Evolutionary conservation across 192 early-diverging fungal species (phyloP).

Genomic region (Podila epigama): DNA sequence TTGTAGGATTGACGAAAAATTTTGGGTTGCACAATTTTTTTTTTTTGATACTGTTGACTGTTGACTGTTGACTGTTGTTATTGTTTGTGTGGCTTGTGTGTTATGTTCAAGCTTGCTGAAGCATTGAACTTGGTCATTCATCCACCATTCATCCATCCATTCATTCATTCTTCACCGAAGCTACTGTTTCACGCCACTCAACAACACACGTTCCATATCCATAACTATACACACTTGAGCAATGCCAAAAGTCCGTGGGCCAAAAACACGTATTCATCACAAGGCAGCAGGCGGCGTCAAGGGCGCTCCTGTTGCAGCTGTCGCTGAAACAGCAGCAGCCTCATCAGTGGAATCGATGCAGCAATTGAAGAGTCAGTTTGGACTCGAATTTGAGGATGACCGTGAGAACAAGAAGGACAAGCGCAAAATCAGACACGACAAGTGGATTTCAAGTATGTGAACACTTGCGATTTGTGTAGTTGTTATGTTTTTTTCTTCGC

Average conservation of each 20-base stretch:
- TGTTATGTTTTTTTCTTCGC: no score
- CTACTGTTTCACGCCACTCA: no score
- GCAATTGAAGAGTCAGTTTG: conserved; percentile 34
- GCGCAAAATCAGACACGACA: conserved; percentile 61
- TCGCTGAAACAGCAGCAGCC: background rate
- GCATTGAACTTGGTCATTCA: no score
- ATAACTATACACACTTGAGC: background rate
- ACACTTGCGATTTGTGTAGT: background rate
- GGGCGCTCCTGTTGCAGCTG: conserved; percentile 1
- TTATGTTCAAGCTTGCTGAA: no score
- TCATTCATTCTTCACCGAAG: no score
- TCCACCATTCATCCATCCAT: no score
- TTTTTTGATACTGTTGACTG: no score
- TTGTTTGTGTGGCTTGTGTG: no score
- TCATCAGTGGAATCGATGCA: conserved; percentile 19
- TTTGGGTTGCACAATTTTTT: no score
- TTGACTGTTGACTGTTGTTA: no score
- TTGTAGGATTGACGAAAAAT: no score
- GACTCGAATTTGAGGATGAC: conserved; percentile 46
- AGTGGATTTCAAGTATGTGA: conserved; percentile 68
- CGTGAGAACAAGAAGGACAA: conserved; percentile 58
- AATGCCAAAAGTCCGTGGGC: conserved; percentile 47
- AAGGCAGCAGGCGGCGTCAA: conserved; percentile 35
- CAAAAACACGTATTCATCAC: conserved; percentile 42
- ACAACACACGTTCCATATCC: no score